Base-by-base conservation (phyloP, 1,284 basidiomycete species). In the Entoloma clypeatum region DNA sequence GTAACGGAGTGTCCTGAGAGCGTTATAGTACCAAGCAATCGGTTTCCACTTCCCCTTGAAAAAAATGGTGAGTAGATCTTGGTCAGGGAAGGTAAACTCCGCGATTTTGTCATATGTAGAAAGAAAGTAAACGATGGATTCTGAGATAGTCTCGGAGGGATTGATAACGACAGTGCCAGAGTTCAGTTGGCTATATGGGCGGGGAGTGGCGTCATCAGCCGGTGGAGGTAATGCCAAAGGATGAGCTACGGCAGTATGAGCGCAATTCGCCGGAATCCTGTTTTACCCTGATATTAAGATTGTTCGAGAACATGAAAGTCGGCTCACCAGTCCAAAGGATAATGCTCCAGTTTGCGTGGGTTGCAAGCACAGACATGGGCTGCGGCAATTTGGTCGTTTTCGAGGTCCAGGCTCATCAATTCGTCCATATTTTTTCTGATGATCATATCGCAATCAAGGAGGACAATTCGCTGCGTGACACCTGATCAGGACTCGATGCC, bases 321-420 rank as follows among this genome's bases (percentile, higher is more conserved):
- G 39, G 43, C 76, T 67, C 54, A 92, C 94, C 94, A 98, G 59
- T 96, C 91, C 4, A 58, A 54, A 2, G 95, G 94, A 62, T 98
- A 98, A 56, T 93, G 88, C 1, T 72, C 52, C 29, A 94, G 64
- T 57, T 80, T 82, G 39, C 81, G 78, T 7, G 94, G 94, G 59
- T 98, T 98, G 70, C 94, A 98, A 1, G 92, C 85, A 58, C 94
- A 98, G 6, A 81, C 93, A 50, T 94, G 93, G 0, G 71, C 75
- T 0, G 91, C 92, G 2, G 88, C 92, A 44, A 98, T 93, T 62
- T 81, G 78, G 51, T 80, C 85, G 16, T 58, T 53, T 4, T 75
- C 76, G 2, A 92, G 64, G 7, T 79, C 72, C 19, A 90, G 54
- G 16, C 81, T 72, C 68, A 97, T 82, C 36, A 98, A 70, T 48